Evolutionary conservation across 1,284 basidiomycete genomes (phyloP), one percentile per base, ranked within the genome.

Genomic region (Marasmius tenuissimus): DNA sequence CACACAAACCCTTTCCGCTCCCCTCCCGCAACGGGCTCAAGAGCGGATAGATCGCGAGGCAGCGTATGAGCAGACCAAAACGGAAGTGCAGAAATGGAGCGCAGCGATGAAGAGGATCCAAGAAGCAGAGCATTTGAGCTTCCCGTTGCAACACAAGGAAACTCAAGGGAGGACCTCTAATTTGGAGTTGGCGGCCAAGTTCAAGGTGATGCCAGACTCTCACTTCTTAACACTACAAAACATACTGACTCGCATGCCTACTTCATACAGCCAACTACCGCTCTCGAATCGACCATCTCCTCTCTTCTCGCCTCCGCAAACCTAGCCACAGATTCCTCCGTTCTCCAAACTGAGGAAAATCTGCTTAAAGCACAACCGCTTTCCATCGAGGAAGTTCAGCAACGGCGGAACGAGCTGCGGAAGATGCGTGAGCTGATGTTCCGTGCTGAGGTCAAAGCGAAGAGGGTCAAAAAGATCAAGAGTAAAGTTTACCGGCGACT

Each of bases 391-490:
- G 95, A 97, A 72, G 91, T 96, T 45, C 84, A 87, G 2, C 83
- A 86, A 7, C 88, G 96, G 0, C 87, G 94, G 1, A 85, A 84
- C 1, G 93, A 96, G 70, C 84, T 98, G 14, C 85, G 93, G 16
- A 85, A 88, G 69, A 94, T 95, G 85, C 88, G 97, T 37, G 96
- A 98, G 69, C 82, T 98, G 54, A 92, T 96, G 82, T 98, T 97
- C 79, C 88, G 96, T 4, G 94, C 94, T 0, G 96, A 99, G 70
- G 81, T 88, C 42, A 97, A 97, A 73, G 94, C 95, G 10, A 94
- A 66, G 71, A 87, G 96, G 11, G 83, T 97, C 9, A 87, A 91
- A 45, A 98, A 97, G 78, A 98, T 99, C 78, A 98, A 99, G 82
- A 93, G 89, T 75, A 98, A 97, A 76, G 88, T 94, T 3, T 98